Base-by-base conservation (phyloP, 106 monocot genomes). In the Acanthochlamys bracteata region DNA sequence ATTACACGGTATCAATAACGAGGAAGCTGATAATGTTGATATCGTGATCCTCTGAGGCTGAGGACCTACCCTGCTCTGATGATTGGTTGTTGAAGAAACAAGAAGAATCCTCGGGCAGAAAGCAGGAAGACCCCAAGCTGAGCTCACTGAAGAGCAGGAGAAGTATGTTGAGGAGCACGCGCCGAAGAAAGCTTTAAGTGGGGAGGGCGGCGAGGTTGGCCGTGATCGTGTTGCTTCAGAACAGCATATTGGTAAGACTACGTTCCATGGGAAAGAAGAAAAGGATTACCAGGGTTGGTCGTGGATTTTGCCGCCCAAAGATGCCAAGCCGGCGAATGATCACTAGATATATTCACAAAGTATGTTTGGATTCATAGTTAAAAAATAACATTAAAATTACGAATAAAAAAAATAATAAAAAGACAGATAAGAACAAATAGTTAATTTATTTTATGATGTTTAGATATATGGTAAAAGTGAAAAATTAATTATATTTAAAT, bases 331-430 rank as follows among this genome's bases (percentile, higher is more conserved):
- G 0, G 63, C 73, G 24, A 98, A 98, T 59, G 81, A 88, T 10
- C 90, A 88, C n/a, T 98, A n/a, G 96, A 59, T 98, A 88, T 67
- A 98, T 98, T 12, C 96, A 91, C 11, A 98, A 91, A 67, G n/a
- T n/a, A n/a, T n/a, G n/a, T n/a, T n/a, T n/a, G n/a, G n/a, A n/a
- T n/a, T n/a, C n/a, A n/a, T n/a, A n/a, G n/a, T n/a, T n/a, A n/a
- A n/a, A n/a, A n/a, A n/a, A n/a, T n/a, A n/a, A n/a, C n/a, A n/a
- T n/a, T n/a, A n/a, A n/a, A n/a, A n/a, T n/a, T n/a, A n/a, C n/a
- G n/a, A n/a, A n/a, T n/a, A n/a, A n/a, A n/a, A n/a, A n/a, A n/a
- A n/a, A n/a, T n/a, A n/a, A n/a, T n/a, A n/a, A n/a, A n/a, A n/a
- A n/a, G n/a, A n/a, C n/a, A n/a, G n/a, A n/a, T n/a, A n/a, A n/a